Conservation (phyloP, 768 basidiomycete species). For the Leccinum rimulosum region DNA sequence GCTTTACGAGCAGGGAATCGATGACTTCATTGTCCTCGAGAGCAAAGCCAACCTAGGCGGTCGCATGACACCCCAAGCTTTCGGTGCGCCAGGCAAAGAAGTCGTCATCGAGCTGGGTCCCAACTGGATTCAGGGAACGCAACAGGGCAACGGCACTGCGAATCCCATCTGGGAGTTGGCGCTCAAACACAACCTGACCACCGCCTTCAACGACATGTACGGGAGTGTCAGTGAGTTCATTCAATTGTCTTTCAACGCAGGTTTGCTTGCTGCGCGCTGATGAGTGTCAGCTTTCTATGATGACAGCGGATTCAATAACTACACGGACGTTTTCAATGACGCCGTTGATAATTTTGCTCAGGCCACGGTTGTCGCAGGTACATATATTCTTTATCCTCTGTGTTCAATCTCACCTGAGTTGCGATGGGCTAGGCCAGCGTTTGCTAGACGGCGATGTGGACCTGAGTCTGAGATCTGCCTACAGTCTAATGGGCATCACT, state of each 20-base stretch:
- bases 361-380: constrained; percentile 47
- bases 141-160: constrained; percentile 43
- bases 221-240: constrained; percentile 41
- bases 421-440: constrained; percentile 7
- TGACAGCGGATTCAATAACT: constrained; percentile 47
- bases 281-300: constrained; percentile 51
- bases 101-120: constrained; percentile 55
- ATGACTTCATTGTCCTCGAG: constrained; percentile 60
- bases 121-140: constrained; percentile 61
- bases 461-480: constrained; percentile 51
- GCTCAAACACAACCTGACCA: constrained; percentile 50
- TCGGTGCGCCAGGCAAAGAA: constrained; percentile 39
- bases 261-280: neutral
- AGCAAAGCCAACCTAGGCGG: constrained; percentile 61
- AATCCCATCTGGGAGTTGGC: constrained; percentile 64
- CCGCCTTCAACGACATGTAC: constrained; percentile 43
- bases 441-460: constrained; percentile 41
- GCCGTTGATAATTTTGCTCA: constrained; percentile 40
- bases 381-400: constrained; percentile 14
- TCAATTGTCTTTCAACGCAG: neutral
- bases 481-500: constrained; percentile 47
- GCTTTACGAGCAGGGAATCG: constrained; percentile 49
- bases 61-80: constrained; percentile 47
- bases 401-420: constrained; percentile 39
- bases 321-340: constrained; percentile 41